phyloP scores from a whole-genome alignment of 176 grass and related monocot genomes.

The Dactylis glomerata region DNA sequence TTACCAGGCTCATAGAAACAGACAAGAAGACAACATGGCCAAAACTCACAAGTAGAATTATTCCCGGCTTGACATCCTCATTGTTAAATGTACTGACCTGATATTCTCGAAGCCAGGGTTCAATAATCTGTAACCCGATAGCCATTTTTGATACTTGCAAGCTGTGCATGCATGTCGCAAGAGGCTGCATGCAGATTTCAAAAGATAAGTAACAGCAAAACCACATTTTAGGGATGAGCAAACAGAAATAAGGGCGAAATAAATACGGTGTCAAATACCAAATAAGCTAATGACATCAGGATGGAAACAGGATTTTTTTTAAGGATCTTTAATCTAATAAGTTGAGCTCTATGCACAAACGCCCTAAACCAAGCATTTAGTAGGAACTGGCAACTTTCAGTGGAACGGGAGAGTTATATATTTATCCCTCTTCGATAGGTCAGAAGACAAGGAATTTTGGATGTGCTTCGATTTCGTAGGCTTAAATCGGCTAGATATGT shows the following conservation, averaged over 20 bases:
- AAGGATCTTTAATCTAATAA: not conserved
- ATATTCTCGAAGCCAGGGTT: conserved; percentile 97
- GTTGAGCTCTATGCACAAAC: not conserved
- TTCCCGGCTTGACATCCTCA: not conserved
- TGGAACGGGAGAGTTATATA: not conserved
- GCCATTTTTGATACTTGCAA: conserved; percentile 76
- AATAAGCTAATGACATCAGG: conserved; percentile 1
- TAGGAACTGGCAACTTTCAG: not conserved
- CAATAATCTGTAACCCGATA: conserved; percentile 77
- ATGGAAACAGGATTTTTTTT: not conserved
- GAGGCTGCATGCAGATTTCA: conserved; percentile 53
- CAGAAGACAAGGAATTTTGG: not conserved
- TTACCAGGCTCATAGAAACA: not conserved
- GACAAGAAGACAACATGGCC: not conserved
- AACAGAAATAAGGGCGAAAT: not conserved
- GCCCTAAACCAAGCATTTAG: not conserved
- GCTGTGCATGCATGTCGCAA: conserved; percentile 81
- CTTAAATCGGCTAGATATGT: not conserved
- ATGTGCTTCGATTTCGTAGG: not conserved
- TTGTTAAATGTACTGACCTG: conserved; percentile 50
- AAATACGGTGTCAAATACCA: not conserved
- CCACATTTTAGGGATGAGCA: not conserved
- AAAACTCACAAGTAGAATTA: not conserved
- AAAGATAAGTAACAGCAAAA: conserved; percentile 20
- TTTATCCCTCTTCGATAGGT: not conserved